A percentile compares a stretch with the other conserved stretches of the same genome.
These are phyloP conservation scores for Cadophora gregata DNA, from an alignment of 2,329 filamentous ascomycete genomes.

Conservation along the genomic window DNA sequence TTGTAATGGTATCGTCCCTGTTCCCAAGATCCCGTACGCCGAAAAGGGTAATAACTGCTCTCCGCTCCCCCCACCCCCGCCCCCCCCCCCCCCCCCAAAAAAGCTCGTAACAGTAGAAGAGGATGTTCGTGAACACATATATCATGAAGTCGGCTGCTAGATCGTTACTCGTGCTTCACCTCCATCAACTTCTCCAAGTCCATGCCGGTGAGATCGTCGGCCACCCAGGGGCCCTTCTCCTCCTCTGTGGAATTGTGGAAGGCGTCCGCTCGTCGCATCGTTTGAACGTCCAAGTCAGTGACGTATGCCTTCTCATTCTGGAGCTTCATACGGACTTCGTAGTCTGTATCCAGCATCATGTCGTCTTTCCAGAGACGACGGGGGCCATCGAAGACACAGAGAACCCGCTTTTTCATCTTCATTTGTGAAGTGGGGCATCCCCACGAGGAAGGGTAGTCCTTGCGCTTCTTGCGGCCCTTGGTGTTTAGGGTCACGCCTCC, in stretches of 20 bases:
- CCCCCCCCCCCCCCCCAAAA: too few species aligned
- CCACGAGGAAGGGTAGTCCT: constrained; percentile 94
- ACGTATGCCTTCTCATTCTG: constrained; percentile 70
- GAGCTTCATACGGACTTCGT: constrained; percentile 87
- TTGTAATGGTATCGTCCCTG: constrained; percentile 37
- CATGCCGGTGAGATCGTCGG: constrained; percentile 70
- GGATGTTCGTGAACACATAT: constrained; percentile 36
- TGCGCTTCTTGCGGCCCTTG: constrained; percentile 83
- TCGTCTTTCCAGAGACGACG: constrained; percentile 95
- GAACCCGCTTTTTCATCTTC: constrained; percentile 97
- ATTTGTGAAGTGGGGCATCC: constrained; percentile 91
- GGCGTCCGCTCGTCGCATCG: constrained; percentile 84
- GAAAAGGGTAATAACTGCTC: constrained; percentile 18
- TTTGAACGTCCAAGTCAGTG: constrained; percentile 92
- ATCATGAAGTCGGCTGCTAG: constrained; percentile 25
- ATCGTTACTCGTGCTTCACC: constrained; percentile 40
- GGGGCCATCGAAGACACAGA: constrained; percentile 89
- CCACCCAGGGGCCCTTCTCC: constrained; percentile 86
- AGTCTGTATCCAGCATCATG: constrained; percentile 96
- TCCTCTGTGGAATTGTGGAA: constrained; percentile 81
- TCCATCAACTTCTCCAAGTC: constrained; percentile 66
- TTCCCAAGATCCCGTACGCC: constrained; percentile 29
- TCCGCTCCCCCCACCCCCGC: too few species aligned
- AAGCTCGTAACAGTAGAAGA: constrained; percentile 29
- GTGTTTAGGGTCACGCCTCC: constrained; percentile 68